Evolutionary conservation across 192 early-diverging fungal species (phyloP).

Genomic region (Chytriomyces sp.): DNA sequence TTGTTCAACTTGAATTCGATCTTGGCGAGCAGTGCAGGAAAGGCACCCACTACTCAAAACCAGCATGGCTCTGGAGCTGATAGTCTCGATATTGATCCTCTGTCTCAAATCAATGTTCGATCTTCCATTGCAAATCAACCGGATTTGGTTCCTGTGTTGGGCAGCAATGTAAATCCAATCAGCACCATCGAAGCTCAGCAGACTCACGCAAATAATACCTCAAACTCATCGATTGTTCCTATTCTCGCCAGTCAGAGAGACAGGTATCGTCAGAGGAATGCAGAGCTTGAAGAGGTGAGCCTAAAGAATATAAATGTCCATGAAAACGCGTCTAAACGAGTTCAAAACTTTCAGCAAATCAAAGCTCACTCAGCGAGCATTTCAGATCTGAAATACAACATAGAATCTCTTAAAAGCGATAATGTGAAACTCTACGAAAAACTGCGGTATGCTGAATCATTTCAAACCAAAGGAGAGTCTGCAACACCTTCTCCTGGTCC

Average conservation of each 20-base stretch:
- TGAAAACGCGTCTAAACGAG: neutral
- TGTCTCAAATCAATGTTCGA: slow-evolving; percentile 17
- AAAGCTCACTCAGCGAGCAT: slow-evolving; percentile 55
- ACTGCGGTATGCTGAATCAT: slow-evolving; percentile 84
- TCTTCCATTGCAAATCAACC: slow-evolving; percentile 1
- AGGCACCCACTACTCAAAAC: neutral
- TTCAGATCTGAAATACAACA: slow-evolving; percentile 65
- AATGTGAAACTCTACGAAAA: slow-evolving; percentile 91
- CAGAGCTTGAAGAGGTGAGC: slow-evolving; percentile 75
- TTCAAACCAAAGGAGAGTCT: slow-evolving; percentile 35
- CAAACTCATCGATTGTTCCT: slow-evolving; percentile 66
- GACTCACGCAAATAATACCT: neutral
- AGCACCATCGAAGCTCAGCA: slow-evolving; percentile 42
- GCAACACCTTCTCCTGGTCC: neutral
- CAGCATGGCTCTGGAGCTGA: neutral
- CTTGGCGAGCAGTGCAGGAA: slow-evolving; percentile 4
- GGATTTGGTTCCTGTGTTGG: slow-evolving; percentile 23
- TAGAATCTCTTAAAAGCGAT: slow-evolving; percentile 75
- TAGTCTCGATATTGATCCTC: slow-evolving; percentile 5
- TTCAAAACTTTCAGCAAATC: slow-evolving; percentile 39
- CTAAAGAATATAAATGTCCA: neutral
- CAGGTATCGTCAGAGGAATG: slow-evolving; percentile 84
- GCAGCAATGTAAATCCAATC: slow-evolving; percentile 10
- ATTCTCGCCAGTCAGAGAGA: slow-evolving; percentile 90
- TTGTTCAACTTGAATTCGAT: slow-evolving; percentile 47